Conservation (phyloP, 2,329 filamentous ascomycete genomes). For the Apiospora saccharicola region DNA sequence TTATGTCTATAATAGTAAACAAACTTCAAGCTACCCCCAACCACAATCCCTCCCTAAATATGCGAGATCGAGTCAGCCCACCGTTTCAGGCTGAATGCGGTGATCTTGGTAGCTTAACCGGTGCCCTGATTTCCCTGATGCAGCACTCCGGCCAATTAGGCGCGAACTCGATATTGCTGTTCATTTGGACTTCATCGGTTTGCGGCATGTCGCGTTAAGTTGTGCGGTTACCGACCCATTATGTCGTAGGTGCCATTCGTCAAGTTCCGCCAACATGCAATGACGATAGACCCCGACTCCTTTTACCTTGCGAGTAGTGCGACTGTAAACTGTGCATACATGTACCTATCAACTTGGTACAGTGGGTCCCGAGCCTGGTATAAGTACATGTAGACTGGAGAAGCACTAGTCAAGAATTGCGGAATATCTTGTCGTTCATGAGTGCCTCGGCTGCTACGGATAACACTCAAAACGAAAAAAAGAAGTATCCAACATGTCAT, state of each 20-base stretch:
- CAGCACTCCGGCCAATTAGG: not conserved
- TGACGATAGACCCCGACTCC: not conserved
- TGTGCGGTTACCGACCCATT: not conserved
- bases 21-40: not conserved
- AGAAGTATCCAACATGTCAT: not conserved
- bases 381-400: not conserved
- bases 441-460: not conserved
- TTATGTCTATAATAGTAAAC: not conserved
- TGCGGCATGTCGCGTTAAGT: not conserved
- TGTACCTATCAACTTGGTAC: too few species aligned
- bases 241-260: not conserved
- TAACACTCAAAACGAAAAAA: not conserved
- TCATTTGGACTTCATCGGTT: not conserved
- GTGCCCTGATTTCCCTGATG: not conserved
- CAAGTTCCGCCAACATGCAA: not conserved
- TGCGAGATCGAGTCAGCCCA: not conserved
- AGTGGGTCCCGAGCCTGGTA: not conserved
- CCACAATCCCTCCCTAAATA: not conserved
- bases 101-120: conserved; percentile 12
- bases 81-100: conserved; percentile 9
- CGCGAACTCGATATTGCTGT: not conserved
- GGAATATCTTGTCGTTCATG: not conserved
- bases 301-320: not conserved
- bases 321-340: not conserved
- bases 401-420: not conserved